These are phyloP conservation scores for Apiospora rasikravindrae DNA, from an alignment of 2,329 filamentous ascomycete genomes.

Conservation along the genomic window DNA sequence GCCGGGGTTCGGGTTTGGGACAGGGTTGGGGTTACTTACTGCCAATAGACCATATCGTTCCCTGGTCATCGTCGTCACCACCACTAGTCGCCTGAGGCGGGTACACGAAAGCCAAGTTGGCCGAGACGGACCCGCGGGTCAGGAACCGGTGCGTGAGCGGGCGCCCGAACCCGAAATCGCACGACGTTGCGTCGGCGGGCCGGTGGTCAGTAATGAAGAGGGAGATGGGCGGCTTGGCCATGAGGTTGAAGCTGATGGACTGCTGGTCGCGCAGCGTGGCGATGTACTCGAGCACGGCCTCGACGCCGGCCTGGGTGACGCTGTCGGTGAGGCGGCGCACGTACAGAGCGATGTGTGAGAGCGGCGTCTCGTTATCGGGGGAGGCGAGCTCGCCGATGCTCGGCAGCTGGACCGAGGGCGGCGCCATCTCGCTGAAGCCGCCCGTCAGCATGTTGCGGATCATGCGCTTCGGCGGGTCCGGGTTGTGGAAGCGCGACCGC, in stretches of 20 bases:
- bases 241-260: slow-evolving; percentile 21
- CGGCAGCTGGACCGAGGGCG: slow-evolving; percentile 6
- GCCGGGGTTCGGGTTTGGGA: not conserved
- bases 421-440: slow-evolving; percentile 28
- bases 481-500: slow-evolving; percentile 41
- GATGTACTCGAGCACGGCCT: not conserved
- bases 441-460: slow-evolving; percentile 44
- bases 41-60: slow-evolving; percentile 27
- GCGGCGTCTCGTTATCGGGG: slow-evolving; percentile 23
- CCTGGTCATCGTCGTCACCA: slow-evolving; percentile 26
- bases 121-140: slow-evolving; percentile 23
- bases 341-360: not conserved
- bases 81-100: slow-evolving; percentile 23
- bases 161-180: slow-evolving; percentile 29
- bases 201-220: slow-evolving; percentile 29
- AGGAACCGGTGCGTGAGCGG: slow-evolving; percentile 27
- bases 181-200: slow-evolving; percentile 24
- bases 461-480: slow-evolving; percentile 39
- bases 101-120: slow-evolving; percentile 26
- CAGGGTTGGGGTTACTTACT: not conserved
- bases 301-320: slow-evolving; percentile 16
- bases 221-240: slow-evolving; percentile 23
- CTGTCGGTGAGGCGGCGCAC: slow-evolving; percentile 25
- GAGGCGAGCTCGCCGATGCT: not conserved
- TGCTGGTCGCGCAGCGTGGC: slow-evolving; percentile 12